These are phyloP conservation scores for Talaromyces sp. DNA, from an alignment of 2,329 filamentous ascomycete species.

Conservation along the genomic window DNA sequence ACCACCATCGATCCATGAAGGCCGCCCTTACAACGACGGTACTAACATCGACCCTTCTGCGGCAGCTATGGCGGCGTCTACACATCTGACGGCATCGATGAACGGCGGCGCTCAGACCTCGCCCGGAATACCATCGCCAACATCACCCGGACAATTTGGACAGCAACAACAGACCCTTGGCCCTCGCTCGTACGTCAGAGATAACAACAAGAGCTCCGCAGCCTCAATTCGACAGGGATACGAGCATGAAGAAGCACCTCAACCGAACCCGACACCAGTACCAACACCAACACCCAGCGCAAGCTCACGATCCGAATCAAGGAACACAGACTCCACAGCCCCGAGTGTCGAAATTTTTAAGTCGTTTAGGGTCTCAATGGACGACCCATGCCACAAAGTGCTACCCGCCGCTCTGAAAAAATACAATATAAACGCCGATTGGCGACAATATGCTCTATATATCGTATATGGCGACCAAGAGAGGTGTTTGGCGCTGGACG, in stretches of 20 bases:
- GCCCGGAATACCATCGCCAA: slow-evolving; percentile 49
- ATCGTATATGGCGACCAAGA: slow-evolving; percentile 99
- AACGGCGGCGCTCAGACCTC: slow-evolving; percentile 59
- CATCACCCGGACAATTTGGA: slow-evolving; percentile 41
- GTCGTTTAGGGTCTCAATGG: slow-evolving; percentile 95
- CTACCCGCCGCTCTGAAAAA: slow-evolving; percentile 92
- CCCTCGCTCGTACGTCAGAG: slow-evolving; percentile 42
- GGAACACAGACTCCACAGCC: slow-evolving; percentile 27
- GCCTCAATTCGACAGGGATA: slow-evolving; percentile 30
- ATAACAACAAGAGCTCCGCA: slow-evolving; percentile 25
- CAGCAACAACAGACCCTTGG: slow-evolving; percentile 45
- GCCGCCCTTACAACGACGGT: slow-evolving; percentile 53
- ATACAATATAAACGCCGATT: slow-evolving; percentile 97
- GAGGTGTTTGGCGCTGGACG: slow-evolving; percentile 83
- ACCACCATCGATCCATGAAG: slow-evolving; percentile 58
- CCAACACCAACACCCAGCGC: slow-evolving; percentile 29
- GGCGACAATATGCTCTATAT: slow-evolving; percentile 95
- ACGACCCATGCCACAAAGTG: slow-evolving; percentile 96
- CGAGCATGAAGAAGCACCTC: slow-evolving; percentile 38
- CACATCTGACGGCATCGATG: slow-evolving; percentile 64
- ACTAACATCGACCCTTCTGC: slow-evolving; percentile 63
- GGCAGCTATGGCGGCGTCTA: slow-evolving; percentile 66
- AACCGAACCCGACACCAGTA: slow-evolving; percentile 30
- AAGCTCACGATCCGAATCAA: slow-evolving; percentile 12
- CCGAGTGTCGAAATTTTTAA: slow-evolving; percentile 90